Evolutionary conservation across 2,329 filamentous ascomycete species (phyloP).

Genomic region (Trichophyton schoenleinii): DNA sequence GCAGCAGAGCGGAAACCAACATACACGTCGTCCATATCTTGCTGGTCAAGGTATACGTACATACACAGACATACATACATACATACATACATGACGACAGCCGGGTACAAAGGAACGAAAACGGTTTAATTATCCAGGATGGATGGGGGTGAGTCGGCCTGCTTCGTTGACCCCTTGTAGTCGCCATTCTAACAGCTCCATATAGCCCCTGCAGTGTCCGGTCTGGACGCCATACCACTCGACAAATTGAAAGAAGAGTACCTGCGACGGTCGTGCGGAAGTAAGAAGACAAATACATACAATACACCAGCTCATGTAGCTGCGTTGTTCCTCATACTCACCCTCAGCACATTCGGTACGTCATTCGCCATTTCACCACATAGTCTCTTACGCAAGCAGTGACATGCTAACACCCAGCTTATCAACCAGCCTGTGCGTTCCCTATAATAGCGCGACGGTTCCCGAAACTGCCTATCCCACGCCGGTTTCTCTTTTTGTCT

Average conservation of each 20-base stretch:
- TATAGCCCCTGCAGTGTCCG: not conserved
- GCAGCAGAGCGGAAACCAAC: not conserved
- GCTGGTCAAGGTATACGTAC: not conserved
- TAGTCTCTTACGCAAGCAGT: too few species aligned
- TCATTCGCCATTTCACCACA: not conserved
- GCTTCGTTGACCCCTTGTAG: not conserved
- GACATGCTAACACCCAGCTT: not conserved
- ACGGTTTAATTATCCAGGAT: not conserved
- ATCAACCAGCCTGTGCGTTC: constrained; percentile 43
- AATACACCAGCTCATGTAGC: constrained; percentile 56
- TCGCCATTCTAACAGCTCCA: not conserved
- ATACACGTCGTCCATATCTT: too few species aligned
- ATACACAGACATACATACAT: not conserved
- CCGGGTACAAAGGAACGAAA: not conserved
- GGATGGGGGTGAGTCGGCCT: not conserved
- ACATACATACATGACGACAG: not conserved
- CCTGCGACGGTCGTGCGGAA: constrained; percentile 21
- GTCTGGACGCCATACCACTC: constrained; percentile 23
- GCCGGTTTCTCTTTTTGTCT: constrained; percentile 46
- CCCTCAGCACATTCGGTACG: constrained; percentile 36
- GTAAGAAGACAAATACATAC: constrained; percentile 36
- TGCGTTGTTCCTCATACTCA: constrained; percentile 54
- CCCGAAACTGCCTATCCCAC: constrained; percentile 47
- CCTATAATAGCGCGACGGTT: constrained; percentile 49
- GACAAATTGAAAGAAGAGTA: constrained; percentile 25